Base-by-base conservation (phyloP, 768 basidiomycete species). In the Tricholoma matsutake region DNA sequence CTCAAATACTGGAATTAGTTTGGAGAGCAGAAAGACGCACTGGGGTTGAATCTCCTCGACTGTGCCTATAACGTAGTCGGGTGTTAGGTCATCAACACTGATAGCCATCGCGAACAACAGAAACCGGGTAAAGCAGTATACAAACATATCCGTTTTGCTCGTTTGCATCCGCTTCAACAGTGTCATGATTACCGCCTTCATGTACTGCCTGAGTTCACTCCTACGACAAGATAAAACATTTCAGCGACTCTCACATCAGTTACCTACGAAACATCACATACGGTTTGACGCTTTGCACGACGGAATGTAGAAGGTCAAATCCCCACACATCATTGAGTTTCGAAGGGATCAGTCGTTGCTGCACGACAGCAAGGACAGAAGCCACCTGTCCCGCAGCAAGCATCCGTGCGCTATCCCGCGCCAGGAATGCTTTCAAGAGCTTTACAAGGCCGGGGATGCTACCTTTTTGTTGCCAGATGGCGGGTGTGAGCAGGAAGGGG, bases 401-500 rank as follows among this genome's bases (percentile, higher is more conserved):
- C 81, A 98, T 91, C 64, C 84, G 78, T 1, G 69, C 67, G 9
- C 85, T 82, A 59, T 93, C 95, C 31, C 89, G 82, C 0, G 81
- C 75, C 13, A 99, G 77, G 76, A 92, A 94, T 6, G 94, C 92
- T 56, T 88, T 88, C 56, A 98, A 79, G 16, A 98, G 78, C 65
- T 92, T 87, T 18, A 96, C 94, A 2, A 99, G 83, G 1, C 95
- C 96, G 0, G 97, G 97, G 45, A 99, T 87, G 69, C 90, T 95
- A 10, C 97, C 97, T 67, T 96, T 90, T 71, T 94, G 92, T 70
- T 90, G 87, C 96, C 97, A 99, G 6, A 89, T 81, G 0, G 86
- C 79, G 0, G 95, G 94, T 0, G 88, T 91, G 49, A 98, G 83
- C 16, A 99, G 79, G 68, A 94, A 87, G 0, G 87, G 89, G 6